Conservation (phyloP, 1,284 basidiomycete species). For the Apiotrichum akiyoshidainum region DNA sequence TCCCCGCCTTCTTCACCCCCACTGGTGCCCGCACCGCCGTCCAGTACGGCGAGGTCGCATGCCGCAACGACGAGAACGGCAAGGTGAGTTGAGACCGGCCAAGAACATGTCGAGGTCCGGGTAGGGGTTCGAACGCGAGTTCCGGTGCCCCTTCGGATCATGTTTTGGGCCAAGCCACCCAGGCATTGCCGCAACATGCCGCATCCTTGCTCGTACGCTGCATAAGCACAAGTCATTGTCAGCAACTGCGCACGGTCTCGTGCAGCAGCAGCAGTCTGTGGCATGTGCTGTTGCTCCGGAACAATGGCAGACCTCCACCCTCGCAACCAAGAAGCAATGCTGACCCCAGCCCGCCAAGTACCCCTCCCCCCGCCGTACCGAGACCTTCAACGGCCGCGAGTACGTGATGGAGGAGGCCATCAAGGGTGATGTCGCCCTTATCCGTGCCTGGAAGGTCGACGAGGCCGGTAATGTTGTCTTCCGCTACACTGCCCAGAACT, state of each 20-base stretch:
- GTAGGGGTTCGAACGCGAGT: neutral
- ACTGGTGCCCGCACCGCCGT: constrained; percentile 64
- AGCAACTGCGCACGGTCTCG: no score
- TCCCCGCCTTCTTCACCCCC: constrained; percentile 93
- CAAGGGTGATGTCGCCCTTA: constrained; percentile 80
- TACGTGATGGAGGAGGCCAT: constrained; percentile 87
- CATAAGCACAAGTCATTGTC: no score
- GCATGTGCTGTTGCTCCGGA: neutral
- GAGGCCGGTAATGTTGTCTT: constrained; percentile 82
- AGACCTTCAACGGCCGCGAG: constrained; percentile 72
- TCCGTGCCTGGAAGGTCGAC: constrained; percentile 94
- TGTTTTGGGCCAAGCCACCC: neutral
- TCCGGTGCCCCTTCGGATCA: neutral
- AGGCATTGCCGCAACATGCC: neutral
- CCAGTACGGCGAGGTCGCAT: constrained; percentile 15
- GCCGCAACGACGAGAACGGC: constrained; percentile 65
- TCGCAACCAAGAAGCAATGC: neutral
- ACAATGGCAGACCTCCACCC: neutral
- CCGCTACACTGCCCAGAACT: constrained; percentile 85
- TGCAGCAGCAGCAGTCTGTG: no score
- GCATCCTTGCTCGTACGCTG: neutral
- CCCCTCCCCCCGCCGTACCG: constrained; percentile 72
- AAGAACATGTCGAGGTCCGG: no score
- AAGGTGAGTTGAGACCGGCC: constrained; percentile 13
- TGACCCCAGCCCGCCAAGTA: constrained; percentile 55